Conservation (phyloP, 2,329 filamentous ascomycete genomes). For the Cercospora sp. region DNA sequence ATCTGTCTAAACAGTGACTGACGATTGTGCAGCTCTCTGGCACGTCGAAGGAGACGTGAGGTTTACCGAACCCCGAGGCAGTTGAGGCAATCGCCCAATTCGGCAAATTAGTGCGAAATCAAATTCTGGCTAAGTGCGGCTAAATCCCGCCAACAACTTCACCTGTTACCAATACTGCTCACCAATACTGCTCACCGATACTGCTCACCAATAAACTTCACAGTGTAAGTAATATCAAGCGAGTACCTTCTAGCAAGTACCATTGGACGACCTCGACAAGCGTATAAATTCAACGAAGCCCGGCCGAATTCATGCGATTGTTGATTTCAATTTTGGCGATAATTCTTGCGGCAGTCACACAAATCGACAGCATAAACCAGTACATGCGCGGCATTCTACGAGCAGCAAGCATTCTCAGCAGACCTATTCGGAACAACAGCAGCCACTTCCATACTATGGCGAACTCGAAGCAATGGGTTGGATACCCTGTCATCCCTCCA, state of each 20-base stretch:
- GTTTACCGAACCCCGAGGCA: slow-evolving; percentile 2
- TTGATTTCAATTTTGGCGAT: slow-evolving; percentile 46
- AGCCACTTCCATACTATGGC: slow-evolving; percentile 36
- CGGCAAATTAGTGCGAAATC: neutral
- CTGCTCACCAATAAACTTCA: neutral
- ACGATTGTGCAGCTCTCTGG: neutral
- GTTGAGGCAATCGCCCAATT: neutral
- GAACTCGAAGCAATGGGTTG: slow-evolving; percentile 45
- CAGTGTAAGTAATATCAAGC: neutral
- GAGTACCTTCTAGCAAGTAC: slow-evolving; percentile 20
- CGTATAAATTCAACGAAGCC: slow-evolving; percentile 16
- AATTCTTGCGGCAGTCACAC: slow-evolving; percentile 33
- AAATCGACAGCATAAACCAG: slow-evolving; percentile 24
- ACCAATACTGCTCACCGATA: neutral
- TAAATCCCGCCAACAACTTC: neutral
- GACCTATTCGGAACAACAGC: slow-evolving; percentile 36
- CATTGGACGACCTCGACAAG: neutral
- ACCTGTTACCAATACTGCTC: slow-evolving; percentile 1
- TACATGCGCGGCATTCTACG: slow-evolving; percentile 46
- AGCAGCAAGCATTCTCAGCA: slow-evolving; percentile 31
- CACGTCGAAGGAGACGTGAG: neutral
- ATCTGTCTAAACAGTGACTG: neutral
- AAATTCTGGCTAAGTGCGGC: neutral
- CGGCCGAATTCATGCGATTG: slow-evolving; percentile 28
- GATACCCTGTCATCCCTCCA: slow-evolving; percentile 53